These are phyloP conservation scores for Glycine soja DNA, from an alignment of 306 rosid genomes.

Conservation along the genomic window DNA sequence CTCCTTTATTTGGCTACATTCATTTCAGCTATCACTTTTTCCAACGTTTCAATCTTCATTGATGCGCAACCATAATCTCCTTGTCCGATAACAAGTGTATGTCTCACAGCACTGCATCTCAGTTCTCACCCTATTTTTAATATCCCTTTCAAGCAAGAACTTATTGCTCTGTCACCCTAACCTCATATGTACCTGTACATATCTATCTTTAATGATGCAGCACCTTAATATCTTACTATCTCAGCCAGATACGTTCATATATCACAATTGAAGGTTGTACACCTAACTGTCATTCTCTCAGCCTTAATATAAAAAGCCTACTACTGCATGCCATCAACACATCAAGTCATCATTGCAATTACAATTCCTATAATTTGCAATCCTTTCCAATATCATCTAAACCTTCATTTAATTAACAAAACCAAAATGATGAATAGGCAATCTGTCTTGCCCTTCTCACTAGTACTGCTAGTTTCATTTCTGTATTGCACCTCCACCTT, in stretches of 20 bases:
- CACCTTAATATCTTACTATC: slow-evolving; percentile 32
- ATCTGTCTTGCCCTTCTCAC: slow-evolving; percentile 40
- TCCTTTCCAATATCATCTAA: too few relatives aligned
- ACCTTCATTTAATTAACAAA: neutral
- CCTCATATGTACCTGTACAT: too few relatives aligned
- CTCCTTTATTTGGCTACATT: slow-evolving; percentile 17
- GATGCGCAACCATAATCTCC: slow-evolving; percentile 40
- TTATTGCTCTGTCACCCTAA: slow-evolving; percentile 45
- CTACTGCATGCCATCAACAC: slow-evolving; percentile 21
- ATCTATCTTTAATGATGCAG: slow-evolving; percentile 26
- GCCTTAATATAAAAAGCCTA: slow-evolving; percentile 46
- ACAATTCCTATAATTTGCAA: neutral
- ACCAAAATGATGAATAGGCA: slow-evolving; percentile 34
- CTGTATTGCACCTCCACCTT: slow-evolving; percentile 36
- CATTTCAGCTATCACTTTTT: slow-evolving; percentile 41
- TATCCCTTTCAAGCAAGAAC: neutral
- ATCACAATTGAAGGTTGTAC: slow-evolving; percentile 15
- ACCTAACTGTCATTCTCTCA: slow-evolving; percentile 47
- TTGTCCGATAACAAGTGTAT: neutral
- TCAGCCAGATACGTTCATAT: slow-evolving; percentile 24
- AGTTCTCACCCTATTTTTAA: slow-evolving; percentile 25
- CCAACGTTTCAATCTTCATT: slow-evolving; percentile 35
- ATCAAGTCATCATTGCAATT: slow-evolving; percentile 37
- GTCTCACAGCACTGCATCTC: too few relatives aligned
- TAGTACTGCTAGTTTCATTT: slow-evolving; percentile 33